phyloP scores from a whole-genome alignment of 2,329 filamentous ascomycete species.

The Zymoseptoria tritici region DNA sequence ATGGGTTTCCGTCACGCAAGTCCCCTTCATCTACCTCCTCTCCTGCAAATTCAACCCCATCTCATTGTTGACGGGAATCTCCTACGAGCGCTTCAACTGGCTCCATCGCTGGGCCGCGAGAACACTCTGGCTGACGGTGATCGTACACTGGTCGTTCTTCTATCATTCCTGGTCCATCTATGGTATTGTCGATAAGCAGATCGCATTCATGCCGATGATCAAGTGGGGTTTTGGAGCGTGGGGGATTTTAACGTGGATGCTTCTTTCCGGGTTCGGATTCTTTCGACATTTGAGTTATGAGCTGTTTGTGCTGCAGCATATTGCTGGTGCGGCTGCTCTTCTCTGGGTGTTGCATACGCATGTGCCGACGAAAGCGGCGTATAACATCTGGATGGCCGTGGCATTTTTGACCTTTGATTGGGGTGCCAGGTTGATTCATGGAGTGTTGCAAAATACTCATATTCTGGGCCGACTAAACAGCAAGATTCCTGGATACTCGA shows the following conservation, averaged over 20 bases:
- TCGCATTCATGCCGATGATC: constrained; percentile 43
- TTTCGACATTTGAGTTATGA: constrained; percentile 46
- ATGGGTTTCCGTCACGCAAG: constrained; percentile 58
- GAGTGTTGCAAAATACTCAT: constrained; percentile 22
- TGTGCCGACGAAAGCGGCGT: constrained; percentile 30
- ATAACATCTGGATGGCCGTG: constrained; percentile 26
- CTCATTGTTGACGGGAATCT: constrained; percentile 40
- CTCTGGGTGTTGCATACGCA: constrained; percentile 47
- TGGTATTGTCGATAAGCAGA: constrained; percentile 43
- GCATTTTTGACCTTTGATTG: constrained; percentile 27
- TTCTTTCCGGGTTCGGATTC: constrained; percentile 44
- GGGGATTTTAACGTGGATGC: constrained; percentile 45
- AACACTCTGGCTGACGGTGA: constrained; percentile 45
- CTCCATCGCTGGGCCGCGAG: constrained; percentile 47
- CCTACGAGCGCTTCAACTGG: constrained; percentile 47
- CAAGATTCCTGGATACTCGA: constrained; percentile 19
- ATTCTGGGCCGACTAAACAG: constrained; percentile 6
- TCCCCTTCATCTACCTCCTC: constrained; percentile 55
- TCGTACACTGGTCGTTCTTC: constrained; percentile 50
- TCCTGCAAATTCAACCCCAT: constrained; percentile 39
- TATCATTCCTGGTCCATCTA: constrained; percentile 46
- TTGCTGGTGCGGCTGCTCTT: constrained; percentile 42
- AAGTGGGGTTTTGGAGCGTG: constrained; percentile 48
- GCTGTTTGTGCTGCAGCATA: constrained; percentile 48
- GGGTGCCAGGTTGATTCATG: constrained; percentile 20